Conservation (phyloP, 805 yeast species). For the Candida pseudofarinosa region DNA sequence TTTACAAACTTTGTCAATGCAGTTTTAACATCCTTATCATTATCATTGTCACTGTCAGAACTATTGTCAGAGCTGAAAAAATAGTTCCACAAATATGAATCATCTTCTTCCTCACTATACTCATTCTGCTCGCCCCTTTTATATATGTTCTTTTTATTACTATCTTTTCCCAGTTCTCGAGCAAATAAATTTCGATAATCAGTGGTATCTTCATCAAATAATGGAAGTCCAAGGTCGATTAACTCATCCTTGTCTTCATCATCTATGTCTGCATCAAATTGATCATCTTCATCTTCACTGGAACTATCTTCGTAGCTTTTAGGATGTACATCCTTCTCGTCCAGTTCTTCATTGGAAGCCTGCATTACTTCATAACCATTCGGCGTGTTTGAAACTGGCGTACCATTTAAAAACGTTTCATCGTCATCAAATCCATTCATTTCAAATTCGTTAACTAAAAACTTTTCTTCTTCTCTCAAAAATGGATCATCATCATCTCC, state of each 20-base stretch:
- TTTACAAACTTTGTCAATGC: conserved; percentile 15
- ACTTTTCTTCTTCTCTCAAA: conserved; percentile 41
- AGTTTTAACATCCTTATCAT: conserved; percentile 8
- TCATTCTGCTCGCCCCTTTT: conserved; percentile 9
- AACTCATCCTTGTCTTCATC: conserved; percentile 41
- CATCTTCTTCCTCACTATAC: conserved; percentile 52
- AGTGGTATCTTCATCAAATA: conserved; percentile 23
- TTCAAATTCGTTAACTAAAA: conserved; percentile 43
- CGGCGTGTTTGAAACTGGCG: conserved; percentile 8
- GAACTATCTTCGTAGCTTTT: conserved; percentile 37
- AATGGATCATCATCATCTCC: conserved; percentile 36
- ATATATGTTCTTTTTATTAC: conserved; percentile 5
- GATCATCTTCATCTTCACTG: conserved; percentile 34
- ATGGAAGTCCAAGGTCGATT: conserved; percentile 31
- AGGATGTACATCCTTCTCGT: conserved; percentile 32
- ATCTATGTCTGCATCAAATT: conserved; percentile 27
- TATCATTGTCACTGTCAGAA: conserved; percentile 18
- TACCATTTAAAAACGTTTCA: conserved; percentile 26
- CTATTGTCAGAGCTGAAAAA: conserved; percentile 50
- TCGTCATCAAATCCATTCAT: conserved; percentile 45
- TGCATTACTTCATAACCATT: conserved; percentile 12
- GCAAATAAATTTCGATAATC: conserved; percentile 8
- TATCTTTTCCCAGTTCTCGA: conserved; percentile 14
- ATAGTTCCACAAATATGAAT: conserved; percentile 70
- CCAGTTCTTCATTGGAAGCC: conserved; percentile 17